Evolutionary conservation across 805 yeast species (phyloP).

Genomic region (Wickerhamomyces canadensis): DNA sequence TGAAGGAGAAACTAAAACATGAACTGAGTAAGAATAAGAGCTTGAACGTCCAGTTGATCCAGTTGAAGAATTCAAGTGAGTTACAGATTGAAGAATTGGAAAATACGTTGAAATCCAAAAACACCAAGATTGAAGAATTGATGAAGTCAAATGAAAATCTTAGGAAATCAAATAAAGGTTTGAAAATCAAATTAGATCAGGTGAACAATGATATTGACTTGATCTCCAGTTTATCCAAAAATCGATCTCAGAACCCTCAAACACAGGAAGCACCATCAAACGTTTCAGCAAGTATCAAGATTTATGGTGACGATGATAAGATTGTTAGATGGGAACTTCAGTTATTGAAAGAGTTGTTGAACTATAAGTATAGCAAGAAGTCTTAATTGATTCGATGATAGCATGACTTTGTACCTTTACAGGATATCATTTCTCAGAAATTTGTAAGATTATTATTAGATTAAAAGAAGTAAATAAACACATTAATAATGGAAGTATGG

Average conservation of each 20-base stretch:
- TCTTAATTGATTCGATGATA: no score
- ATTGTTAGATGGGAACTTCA: constrained; percentile 15
- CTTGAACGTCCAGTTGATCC: neutral
- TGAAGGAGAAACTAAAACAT: constrained; percentile 7
- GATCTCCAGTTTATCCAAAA: neutral
- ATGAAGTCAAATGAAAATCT: neutral
- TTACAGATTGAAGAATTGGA: neutral
- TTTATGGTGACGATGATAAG: constrained; percentile 1
- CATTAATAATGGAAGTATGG: no score
- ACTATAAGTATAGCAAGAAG: neutral
- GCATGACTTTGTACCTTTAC: no score
- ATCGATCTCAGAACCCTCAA: no score
- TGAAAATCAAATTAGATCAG: constrained; percentile 4
- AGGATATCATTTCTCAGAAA: no score
- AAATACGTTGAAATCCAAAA: neutral
- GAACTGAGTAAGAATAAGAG: neutral
- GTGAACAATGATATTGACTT: constrained; percentile 5
- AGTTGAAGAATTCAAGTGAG: constrained; percentile 1
- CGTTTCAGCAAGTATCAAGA: no score
- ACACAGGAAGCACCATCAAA: no score
- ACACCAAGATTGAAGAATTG: neutral
- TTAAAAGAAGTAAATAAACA: no score
- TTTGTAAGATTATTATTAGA: no score
- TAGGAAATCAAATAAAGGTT: neutral
- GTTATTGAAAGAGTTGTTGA: constrained; percentile 10